phyloP scores from a whole-genome alignment of 352 stramenopile species.

The Globisporangium abappressorium region DNA sequence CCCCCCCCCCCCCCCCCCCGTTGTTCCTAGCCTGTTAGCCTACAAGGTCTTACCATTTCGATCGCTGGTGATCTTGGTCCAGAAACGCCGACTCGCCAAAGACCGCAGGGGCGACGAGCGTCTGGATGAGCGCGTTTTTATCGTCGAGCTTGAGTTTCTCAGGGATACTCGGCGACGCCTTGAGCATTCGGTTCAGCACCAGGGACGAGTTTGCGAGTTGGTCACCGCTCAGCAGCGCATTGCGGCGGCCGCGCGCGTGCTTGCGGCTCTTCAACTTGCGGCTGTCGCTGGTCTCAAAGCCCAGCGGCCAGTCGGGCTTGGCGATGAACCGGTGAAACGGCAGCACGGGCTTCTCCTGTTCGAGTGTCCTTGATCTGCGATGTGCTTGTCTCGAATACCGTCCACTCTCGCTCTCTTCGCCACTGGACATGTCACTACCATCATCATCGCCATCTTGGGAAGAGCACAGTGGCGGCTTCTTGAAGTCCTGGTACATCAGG shows the following conservation, averaged over 20 bases:
- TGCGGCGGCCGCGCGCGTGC: constrained; percentile 40
- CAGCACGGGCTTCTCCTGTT: constrained; percentile 25
- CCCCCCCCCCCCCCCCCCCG: no score
- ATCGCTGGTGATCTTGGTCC: constrained; percentile 38
- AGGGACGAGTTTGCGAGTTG: background rate
- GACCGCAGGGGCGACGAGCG: constrained; percentile 46
- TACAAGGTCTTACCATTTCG: constrained; percentile 41
- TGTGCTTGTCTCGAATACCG: constrained; percentile 3
- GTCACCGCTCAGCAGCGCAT: constrained; percentile 28
- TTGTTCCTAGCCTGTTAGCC: background rate
- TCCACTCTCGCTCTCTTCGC: constrained; percentile 12
- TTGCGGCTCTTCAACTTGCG: constrained; percentile 39
- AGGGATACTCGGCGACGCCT: constrained; percentile 18
- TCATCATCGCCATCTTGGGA: constrained; percentile 15
- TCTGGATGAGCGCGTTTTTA: constrained; percentile 44
- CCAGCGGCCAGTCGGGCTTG: constrained; percentile 60
- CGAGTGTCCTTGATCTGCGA: constrained; percentile 9
- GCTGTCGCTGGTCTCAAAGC: constrained; percentile 37
- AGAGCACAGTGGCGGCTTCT: constrained; percentile 34
- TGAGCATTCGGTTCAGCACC: background rate
- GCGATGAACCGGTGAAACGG: constrained; percentile 62
- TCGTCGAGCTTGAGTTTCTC: constrained; percentile 29
- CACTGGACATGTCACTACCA: background rate
- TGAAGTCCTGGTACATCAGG: constrained; percentile 63
- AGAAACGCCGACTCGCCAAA: constrained; percentile 65